phyloP scores from a whole-genome alignment of 371 early-diverging fungal genomes.

The Polyrhizophydium stewartii region DNA sequence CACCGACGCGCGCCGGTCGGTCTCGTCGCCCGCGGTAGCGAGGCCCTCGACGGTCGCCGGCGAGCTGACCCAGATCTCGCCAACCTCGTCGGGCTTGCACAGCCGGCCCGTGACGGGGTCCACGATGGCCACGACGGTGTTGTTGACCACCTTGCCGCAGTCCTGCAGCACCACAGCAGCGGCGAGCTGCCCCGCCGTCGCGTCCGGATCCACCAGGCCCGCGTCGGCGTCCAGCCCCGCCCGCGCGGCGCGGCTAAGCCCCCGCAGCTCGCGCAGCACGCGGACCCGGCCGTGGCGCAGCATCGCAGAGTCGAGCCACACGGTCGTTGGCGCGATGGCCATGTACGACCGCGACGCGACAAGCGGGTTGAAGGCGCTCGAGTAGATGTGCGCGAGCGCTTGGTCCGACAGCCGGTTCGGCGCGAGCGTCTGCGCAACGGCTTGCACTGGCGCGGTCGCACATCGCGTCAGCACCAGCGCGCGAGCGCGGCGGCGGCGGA shows the following conservation, averaged over 20 bases:
- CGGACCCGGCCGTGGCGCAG: slow-evolving; percentile 65
- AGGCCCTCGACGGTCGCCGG: slow-evolving; percentile 52
- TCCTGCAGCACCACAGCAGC: slow-evolving; percentile 69
- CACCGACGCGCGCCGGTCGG: too few relatives aligned
- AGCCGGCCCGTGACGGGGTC: slow-evolving; percentile 64
- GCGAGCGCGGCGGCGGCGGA: background rate
- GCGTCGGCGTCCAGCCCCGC: slow-evolving; percentile 1
- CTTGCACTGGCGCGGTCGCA: slow-evolving; percentile 24
- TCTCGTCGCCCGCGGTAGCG: background rate
- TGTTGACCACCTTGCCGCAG: slow-evolving; percentile 67
- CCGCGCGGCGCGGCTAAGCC: slow-evolving; percentile 43
- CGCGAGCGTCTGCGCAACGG: slow-evolving; percentile 44
- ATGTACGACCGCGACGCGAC: slow-evolving; percentile 78
- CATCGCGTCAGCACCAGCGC: too few relatives aligned
- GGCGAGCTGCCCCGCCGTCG: too few relatives aligned
- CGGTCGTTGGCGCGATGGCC: slow-evolving; percentile 59
- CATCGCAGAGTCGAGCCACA: slow-evolving; percentile 58
- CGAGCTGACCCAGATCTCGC: slow-evolving; percentile 85
- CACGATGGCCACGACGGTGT: slow-evolving; percentile 82
- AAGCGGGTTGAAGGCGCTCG: slow-evolving; percentile 71
- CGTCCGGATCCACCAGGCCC: too few relatives aligned
- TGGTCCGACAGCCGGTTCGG: slow-evolving; percentile 59
- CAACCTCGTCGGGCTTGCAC: slow-evolving; percentile 67
- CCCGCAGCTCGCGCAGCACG: slow-evolving; percentile 48
- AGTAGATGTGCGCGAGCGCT: slow-evolving; percentile 68